Conservation (phyloP, 179 eudicot genomes). For the Spergularia azorica region DNA sequence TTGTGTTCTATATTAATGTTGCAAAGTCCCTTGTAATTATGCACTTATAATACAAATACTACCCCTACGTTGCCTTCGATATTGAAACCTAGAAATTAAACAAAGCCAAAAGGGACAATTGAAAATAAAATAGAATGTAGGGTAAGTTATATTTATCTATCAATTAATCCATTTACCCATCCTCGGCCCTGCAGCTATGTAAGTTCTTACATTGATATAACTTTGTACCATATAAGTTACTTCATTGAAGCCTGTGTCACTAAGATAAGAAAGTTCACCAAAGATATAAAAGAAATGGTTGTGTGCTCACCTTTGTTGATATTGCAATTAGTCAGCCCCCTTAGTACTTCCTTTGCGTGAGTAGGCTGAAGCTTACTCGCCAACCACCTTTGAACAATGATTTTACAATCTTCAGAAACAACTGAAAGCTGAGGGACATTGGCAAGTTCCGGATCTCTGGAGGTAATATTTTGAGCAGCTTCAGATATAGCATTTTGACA, state of each 20-base stretch:
- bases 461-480: conserved; percentile 74
- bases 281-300: background rate
- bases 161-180: background rate
- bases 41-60: background rate
- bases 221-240: background rate
- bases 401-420: conserved; percentile 63
- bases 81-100: background rate
- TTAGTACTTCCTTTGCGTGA: conserved; percentile 72
- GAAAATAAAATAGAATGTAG: background rate
- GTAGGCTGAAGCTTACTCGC: conserved; percentile 80
- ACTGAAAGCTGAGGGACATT: conserved; percentile 55
- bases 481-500: conserved; percentile 86
- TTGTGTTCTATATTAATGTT: too few relatives aligned
- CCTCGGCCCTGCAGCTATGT: background rate
- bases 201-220: background rate
- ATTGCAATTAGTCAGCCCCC: conserved; percentile 90
- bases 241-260: background rate
- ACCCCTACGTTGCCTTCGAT: background rate
- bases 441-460: conserved; percentile 51
- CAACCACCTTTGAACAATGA: conserved; percentile 80
- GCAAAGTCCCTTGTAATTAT: too few relatives aligned
- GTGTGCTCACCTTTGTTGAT: conserved; percentile 73
- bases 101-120: background rate
- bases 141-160: too few relatives aligned
- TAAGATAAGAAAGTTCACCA: background rate